These are phyloP conservation scores for Angophora floribunda DNA, from an alignment of 345 rosid species.

Conservation along the genomic window DNA sequence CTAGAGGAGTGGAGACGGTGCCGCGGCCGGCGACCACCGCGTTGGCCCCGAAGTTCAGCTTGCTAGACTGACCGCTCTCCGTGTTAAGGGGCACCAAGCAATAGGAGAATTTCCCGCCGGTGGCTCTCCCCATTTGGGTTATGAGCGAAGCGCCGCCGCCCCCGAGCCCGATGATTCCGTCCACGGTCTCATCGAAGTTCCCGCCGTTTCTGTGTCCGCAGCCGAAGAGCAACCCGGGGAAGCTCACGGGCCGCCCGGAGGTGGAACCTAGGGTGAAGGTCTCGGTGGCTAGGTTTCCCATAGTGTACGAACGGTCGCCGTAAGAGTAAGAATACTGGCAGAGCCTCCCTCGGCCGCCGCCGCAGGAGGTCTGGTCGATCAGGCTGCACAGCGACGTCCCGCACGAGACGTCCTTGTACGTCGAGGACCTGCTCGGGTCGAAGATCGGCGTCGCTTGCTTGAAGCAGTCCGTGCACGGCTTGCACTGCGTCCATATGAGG, in stretches of 20 bases:
- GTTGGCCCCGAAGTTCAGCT: conserved; percentile 1
- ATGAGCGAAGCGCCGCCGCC: conserved; percentile 3
- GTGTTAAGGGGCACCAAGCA: conserved; percentile 33
- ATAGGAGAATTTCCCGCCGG: conserved; percentile 42
- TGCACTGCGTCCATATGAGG: conserved; percentile 28
- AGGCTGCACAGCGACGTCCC: background rate
- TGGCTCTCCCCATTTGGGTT: conserved; percentile 5
- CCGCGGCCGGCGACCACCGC: conserved; percentile 3
- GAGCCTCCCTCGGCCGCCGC: too few relatives aligned
- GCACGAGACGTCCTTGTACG: conserved; percentile 1
- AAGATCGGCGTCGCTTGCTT: conserved; percentile 5
- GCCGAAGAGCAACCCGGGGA: conserved; percentile 1
- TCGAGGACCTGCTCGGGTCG: conserved; percentile 3
- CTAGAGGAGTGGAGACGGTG: conserved; percentile 28
- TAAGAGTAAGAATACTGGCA: conserved; percentile 7
- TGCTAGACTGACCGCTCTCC: conserved; percentile 11
- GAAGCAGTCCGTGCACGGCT: conserved; percentile 17
- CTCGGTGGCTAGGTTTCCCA: conserved; percentile 5
- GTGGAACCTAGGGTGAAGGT: conserved; percentile 1
- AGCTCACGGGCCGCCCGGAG: background rate
- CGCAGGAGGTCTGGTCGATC: background rate
- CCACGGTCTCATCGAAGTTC: background rate
- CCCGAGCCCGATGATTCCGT: conserved; percentile 20
- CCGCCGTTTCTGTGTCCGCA: conserved; percentile 19
- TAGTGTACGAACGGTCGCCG: background rate